Evolutionary conservation across 2,329 filamentous ascomycete species (phyloP).

Genomic region (Exophiala bonariae): DNA sequence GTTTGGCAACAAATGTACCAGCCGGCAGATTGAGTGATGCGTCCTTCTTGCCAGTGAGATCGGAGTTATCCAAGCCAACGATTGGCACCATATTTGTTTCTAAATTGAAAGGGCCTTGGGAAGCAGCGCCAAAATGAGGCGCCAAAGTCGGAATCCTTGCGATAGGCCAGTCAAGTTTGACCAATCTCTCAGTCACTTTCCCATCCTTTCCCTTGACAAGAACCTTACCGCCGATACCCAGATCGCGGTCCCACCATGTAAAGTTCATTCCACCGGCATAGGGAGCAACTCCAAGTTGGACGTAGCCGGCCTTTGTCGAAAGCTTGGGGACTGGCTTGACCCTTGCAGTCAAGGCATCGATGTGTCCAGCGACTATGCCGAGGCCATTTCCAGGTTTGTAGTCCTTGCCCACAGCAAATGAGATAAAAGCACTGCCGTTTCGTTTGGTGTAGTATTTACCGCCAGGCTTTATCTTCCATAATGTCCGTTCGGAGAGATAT

Average conservation of each 20-base stretch:
- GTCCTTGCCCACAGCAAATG: slow-evolving; percentile 76
- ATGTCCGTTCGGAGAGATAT: slow-evolving; percentile 72
- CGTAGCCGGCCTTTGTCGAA: slow-evolving; percentile 78
- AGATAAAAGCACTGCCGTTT: slow-evolving; percentile 82
- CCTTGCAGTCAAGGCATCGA: slow-evolving; percentile 87
- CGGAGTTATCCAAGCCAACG: slow-evolving; percentile 79
- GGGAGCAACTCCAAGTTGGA: slow-evolving; percentile 86
- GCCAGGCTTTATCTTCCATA: slow-evolving; percentile 77
- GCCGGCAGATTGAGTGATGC: slow-evolving; percentile 36
- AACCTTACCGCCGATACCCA: slow-evolving; percentile 86
- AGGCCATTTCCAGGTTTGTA: slow-evolving; percentile 85
- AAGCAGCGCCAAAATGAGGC: slow-evolving; percentile 82
- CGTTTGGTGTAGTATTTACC: slow-evolving; percentile 88
- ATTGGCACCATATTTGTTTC: slow-evolving; percentile 96
- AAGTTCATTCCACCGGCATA: slow-evolving; percentile 84
- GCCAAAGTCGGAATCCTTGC: slow-evolving; percentile 89
- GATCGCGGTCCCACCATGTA: slow-evolving; percentile 97
- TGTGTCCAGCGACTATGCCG: slow-evolving; percentile 85
- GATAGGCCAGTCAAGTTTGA: slow-evolving; percentile 93
- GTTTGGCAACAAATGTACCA: slow-evolving; percentile 75
- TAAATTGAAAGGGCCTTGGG: slow-evolving; percentile 68
- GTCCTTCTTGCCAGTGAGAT: slow-evolving; percentile 40
- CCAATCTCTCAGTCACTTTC: slow-evolving; percentile 77
- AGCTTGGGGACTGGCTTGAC: slow-evolving; percentile 89
- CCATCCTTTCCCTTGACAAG: slow-evolving; percentile 70